Conservation (phyloP, 345 rosid genomes). For the Luvunga scandens region DNA sequence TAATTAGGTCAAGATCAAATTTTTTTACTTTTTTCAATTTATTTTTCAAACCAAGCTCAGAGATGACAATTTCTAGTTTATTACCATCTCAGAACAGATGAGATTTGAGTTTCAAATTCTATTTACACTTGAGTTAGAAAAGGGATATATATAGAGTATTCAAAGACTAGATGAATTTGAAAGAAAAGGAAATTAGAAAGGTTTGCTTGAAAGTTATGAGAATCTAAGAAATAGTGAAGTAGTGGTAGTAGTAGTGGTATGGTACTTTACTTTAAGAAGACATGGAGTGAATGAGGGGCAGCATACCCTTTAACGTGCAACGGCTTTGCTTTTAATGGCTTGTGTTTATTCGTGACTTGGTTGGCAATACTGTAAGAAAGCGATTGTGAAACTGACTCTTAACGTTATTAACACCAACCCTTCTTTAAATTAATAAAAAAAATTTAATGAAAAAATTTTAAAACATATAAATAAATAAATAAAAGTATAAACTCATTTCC, state of each 20-base stretch:
- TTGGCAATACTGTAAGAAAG: slow-evolving; percentile 11
- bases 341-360: slow-evolving; percentile 25
- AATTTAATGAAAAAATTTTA: neutral
- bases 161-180: neutral
- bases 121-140: too few relatives aligned
- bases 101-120: too few relatives aligned
- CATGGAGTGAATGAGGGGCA: slow-evolving; percentile 29
- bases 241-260: neutral
- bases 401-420: slow-evolving; percentile 26
- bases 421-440: neutral
- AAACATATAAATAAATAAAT: neutral
- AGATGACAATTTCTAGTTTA: too few relatives aligned
- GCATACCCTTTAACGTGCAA: slow-evolving; percentile 30
- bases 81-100: too few relatives aligned
- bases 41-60: too few relatives aligned
- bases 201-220: slow-evolving; percentile 35
- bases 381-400: slow-evolving; percentile 14
- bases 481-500: neutral
- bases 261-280: slow-evolving; percentile 32
- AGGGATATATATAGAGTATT: too few relatives aligned
- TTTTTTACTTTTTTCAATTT: too few relatives aligned
- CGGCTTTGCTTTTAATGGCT: slow-evolving; percentile 27
- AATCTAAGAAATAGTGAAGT: slow-evolving; percentile 17
- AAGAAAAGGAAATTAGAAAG: neutral
- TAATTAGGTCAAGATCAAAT: too few relatives aligned